Evolutionary conservation across 177 flowering plant species (phyloP).

Genomic region (Vitis hybrid): DNA sequence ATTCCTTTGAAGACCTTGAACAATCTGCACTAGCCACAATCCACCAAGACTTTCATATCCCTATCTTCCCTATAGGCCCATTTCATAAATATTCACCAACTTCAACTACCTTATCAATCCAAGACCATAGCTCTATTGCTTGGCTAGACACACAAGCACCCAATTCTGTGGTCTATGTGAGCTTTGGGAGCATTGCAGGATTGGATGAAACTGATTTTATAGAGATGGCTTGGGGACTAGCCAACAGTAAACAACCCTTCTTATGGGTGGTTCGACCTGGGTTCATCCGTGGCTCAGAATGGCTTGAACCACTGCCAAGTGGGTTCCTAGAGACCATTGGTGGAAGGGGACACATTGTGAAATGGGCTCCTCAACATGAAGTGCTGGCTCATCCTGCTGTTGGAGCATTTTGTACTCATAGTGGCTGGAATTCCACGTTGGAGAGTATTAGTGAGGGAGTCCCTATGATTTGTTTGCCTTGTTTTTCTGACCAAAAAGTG

Average conservation of each 20-base stretch:
- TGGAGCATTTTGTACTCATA: constrained; percentile 28
- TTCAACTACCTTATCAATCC: constrained; percentile 17
- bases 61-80: constrained; percentile 43
- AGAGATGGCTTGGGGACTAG: constrained; percentile 26
- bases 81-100: constrained; percentile 30
- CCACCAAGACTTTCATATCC: constrained; percentile 15
- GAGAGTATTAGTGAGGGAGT: constrained; percentile 49
- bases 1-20: constrained; percentile 43
- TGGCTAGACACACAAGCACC: constrained; percentile 28
- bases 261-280: constrained; percentile 34
- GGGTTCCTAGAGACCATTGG: constrained; percentile 17
- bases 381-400: constrained; percentile 22
- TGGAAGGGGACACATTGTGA: constrained; percentile 19
- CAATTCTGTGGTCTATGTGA: constrained; percentile 24
- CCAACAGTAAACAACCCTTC: constrained; percentile 23
- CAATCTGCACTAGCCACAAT: constrained; percentile 5
- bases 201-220: constrained; percentile 9
- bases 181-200: constrained; percentile 22
- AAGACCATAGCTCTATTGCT: constrained; percentile 17
- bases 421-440: constrained; percentile 45
- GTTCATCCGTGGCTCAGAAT: constrained; percentile 10
- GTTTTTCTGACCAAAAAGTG: constrained; percentile 32
- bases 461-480: constrained; percentile 44
- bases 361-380: constrained; percentile 30
- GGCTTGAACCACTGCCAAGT: constrained; percentile 20